A percentile compares a stretch with the other conserved stretches of the same genome.
Evolutionary conservation across 1,284 basidiomycete genomes (phyloP).

Genomic region (Puccinia polysora): DNA sequence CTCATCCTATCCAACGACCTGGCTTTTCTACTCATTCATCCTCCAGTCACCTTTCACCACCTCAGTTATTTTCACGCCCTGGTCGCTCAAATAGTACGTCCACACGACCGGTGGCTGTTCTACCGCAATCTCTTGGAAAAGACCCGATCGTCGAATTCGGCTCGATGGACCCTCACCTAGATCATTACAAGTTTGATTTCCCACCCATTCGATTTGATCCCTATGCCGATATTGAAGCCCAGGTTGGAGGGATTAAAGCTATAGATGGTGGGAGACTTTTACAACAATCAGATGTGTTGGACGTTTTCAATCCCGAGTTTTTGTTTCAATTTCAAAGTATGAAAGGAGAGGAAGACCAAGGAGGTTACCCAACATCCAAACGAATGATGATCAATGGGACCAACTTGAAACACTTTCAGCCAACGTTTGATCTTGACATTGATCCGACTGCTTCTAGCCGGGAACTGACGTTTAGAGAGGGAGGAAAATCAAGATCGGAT

Average conservation of each 20-base stretch:
- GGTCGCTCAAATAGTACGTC: background rate
- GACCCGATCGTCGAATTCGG: conserved; percentile 1
- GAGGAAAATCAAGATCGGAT: too few relatives aligned
- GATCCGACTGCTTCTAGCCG: too few relatives aligned
- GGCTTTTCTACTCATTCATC: conserved; percentile 7
- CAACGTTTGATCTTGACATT: conserved; percentile 5
- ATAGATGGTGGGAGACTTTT: background rate
- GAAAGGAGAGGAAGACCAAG: background rate
- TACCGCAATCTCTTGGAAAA: background rate
- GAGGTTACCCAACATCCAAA: background rate
- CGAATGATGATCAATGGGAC: background rate
- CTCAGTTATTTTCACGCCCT: background rate
- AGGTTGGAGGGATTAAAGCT: background rate
- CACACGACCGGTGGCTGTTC: background rate
- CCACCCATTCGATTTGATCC: background rate
- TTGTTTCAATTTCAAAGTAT: background rate
- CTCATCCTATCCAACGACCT: background rate
- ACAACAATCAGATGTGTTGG: background rate
- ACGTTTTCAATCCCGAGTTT: background rate
- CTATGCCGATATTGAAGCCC: background rate
- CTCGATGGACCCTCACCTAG: background rate
- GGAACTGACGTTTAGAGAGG: too few relatives aligned
- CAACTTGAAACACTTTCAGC: background rate
- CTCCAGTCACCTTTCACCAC: background rate
- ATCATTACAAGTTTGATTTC: conserved; percentile 7